Percentiles rank a stretch among this genome's conserved stretches.
These are phyloP conservation scores for Triangularia verruculosa DNA, from an alignment of 2,329 filamentous ascomycete species.

Conservation along the genomic window DNA sequence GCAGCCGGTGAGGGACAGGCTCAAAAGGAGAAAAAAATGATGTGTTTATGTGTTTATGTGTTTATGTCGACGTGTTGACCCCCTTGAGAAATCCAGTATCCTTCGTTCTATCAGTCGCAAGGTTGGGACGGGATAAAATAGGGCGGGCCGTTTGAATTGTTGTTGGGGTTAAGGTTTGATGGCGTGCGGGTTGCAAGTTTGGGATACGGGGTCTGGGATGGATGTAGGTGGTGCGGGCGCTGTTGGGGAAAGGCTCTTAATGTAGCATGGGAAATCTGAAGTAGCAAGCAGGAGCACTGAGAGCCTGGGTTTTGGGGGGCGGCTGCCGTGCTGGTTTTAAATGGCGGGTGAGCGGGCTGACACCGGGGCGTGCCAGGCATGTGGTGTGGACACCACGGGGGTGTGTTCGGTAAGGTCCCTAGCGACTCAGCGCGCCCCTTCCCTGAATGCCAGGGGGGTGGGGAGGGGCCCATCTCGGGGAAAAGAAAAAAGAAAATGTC, in stretches of 20 bases:
- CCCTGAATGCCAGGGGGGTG: conserved; percentile 24
- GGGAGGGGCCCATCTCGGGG: conserved; percentile 23
- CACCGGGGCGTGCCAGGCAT: conserved; percentile 19
- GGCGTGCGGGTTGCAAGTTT: conserved; percentile 15
- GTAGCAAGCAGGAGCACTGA: conserved; percentile 25
- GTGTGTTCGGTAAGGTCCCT: conserved; percentile 19
- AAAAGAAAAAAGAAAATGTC: conserved; percentile 21
- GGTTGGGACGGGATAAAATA: conserved; percentile 2
- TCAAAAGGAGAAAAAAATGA: background rate
- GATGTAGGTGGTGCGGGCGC: conserved; percentile 18
- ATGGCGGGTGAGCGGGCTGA: conserved; percentile 27
- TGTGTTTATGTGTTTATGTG: too few relatives aligned
- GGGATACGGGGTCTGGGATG: conserved; percentile 15
- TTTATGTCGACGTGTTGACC: background rate
- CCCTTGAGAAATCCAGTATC: background rate
- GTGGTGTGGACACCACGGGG: conserved; percentile 26
- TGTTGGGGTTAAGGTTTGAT: conserved; percentile 14
- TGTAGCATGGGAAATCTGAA: conserved; percentile 28
- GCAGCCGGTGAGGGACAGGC: conserved; percentile 16
- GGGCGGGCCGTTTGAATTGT: conserved; percentile 11
- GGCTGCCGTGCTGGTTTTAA: conserved; percentile 31
- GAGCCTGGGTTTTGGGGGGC: conserved; percentile 24
- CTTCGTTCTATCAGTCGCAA: background rate
- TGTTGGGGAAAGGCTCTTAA: conserved; percentile 25
- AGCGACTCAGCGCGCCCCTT: conserved; percentile 25